These are phyloP conservation scores for Pouteria campechiana DNA, from an alignment of 179 eudicot species.

Conservation along the genomic window DNA sequence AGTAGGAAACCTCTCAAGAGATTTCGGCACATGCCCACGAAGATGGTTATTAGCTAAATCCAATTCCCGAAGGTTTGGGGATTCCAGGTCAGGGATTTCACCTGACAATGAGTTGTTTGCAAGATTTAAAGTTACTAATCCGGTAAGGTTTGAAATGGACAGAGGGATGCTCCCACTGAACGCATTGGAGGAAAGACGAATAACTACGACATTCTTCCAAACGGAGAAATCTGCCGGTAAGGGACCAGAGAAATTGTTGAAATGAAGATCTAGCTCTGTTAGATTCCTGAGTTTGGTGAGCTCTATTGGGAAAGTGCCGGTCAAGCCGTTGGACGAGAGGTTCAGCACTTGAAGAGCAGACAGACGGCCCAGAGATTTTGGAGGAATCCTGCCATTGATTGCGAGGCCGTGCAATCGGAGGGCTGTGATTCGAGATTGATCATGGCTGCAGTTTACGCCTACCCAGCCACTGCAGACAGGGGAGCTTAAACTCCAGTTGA, in stretches of 20 bases:
- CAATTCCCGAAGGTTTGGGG: constrained; percentile 32
- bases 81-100: constrained; percentile 40
- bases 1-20: constrained; percentile 48
- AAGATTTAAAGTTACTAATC: constrained; percentile 47
- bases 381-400: constrained; percentile 26
- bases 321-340: constrained; percentile 30
- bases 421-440: constrained; percentile 23
- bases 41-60: constrained; percentile 60
- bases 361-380: constrained; percentile 40
- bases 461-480: constrained; percentile 42
- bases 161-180: constrained; percentile 42
- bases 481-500: constrained; percentile 32
- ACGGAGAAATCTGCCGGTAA: constrained; percentile 28
- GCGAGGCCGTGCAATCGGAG: constrained; percentile 33
- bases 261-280: constrained; percentile 31
- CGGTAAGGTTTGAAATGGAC: constrained; percentile 34
- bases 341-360: constrained; percentile 30
- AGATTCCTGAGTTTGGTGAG: constrained; percentile 28
- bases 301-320: constrained; percentile 49
- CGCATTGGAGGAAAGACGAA: constrained; percentile 37
- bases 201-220: constrained; percentile 27
- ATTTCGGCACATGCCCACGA: constrained; percentile 48
- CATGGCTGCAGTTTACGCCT: constrained; percentile 44
- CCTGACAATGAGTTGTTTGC: constrained; percentile 67
- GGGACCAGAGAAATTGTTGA: constrained; percentile 29